Conservation (phyloP, 768 basidiomycete species). For the Termitomyces sp. region DNA sequence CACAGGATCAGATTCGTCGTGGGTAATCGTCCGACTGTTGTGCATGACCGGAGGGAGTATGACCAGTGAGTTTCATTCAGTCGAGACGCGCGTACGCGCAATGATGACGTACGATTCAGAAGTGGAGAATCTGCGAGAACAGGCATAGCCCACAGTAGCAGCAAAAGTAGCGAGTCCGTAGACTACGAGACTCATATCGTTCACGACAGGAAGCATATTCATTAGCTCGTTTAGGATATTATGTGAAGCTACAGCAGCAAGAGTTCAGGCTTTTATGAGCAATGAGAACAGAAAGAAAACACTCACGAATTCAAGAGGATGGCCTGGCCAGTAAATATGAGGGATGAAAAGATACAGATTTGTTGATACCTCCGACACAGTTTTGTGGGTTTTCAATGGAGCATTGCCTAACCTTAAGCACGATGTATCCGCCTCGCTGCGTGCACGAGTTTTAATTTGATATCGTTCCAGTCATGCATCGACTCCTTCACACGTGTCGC, state of each 20-base stretch:
- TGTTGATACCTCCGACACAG: slow-evolving; percentile 3
- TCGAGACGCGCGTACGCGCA: slow-evolving; percentile 2
- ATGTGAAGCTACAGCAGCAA: background rate
- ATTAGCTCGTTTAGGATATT: background rate
- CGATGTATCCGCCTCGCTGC: slow-evolving; percentile 25
- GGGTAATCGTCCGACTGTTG: slow-evolving; percentile 9
- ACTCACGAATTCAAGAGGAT: background rate
- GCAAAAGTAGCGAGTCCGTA: slow-evolving; percentile 60
- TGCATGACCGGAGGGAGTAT: slow-evolving; percentile 9
- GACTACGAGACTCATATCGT: slow-evolving; percentile 54
- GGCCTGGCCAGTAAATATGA: background rate
- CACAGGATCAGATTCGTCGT: slow-evolving; percentile 8
- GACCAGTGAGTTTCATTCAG: background rate
- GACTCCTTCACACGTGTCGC: slow-evolving; percentile 9
- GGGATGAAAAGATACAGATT: background rate
- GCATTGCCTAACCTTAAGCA: slow-evolving; percentile 18
- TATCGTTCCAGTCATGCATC: background rate
- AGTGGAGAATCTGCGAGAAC: slow-evolving; percentile 37
- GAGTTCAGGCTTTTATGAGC: background rate
- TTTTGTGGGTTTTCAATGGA: slow-evolving; percentile 2
- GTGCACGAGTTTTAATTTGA: slow-evolving; percentile 22
- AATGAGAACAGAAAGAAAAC: background rate
- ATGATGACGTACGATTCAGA: slow-evolving; percentile 28
- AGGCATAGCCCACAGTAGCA: slow-evolving; percentile 59
- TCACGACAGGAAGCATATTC: slow-evolving; percentile 43